A percentile compares a stretch with the other conserved stretches of the same genome.
phyloP scores from a whole-genome alignment of 2,329 filamentous ascomycete genomes.

The Phoma sp. region DNA sequence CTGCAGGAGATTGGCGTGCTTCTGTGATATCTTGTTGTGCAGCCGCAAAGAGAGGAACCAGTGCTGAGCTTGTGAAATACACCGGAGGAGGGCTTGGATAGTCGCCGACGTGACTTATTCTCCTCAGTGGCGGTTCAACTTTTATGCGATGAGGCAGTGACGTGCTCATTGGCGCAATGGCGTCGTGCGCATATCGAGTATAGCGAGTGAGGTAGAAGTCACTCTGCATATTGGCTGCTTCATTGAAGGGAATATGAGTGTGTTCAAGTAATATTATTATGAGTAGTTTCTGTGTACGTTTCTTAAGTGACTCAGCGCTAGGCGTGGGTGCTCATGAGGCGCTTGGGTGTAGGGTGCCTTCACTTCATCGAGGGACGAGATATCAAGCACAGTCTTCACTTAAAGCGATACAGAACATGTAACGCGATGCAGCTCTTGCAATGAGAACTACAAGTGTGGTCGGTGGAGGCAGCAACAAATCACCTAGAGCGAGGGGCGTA shows the following conservation, averaged over 20 bases:
- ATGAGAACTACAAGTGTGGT: too few species aligned
- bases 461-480: too few species aligned
- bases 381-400: neutral
- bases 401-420: too few species aligned
- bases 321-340: neutral
- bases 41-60: too few species aligned
- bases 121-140: neutral
- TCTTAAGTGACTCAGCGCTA: neutral
- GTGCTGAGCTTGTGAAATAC: neutral
- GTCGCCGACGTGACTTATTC: neutral
- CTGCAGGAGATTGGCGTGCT: neutral
- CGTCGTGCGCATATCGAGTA: too few species aligned
- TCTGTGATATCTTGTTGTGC: neutral
- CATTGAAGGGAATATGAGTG: neutral
- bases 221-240: neutral
- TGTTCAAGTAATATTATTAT: neutral
- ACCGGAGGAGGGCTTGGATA: neutral
- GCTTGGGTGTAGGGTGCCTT: neutral
- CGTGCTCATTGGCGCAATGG: neutral
- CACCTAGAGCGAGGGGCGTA: too few species aligned
- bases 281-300: neutral
- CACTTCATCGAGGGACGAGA: neutral
- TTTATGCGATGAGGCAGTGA: neutral
- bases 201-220: neutral
- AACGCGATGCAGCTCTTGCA: too few species aligned